Base-by-base conservation (phyloP, 257 asterid species). In the Pogostemon cablin region DNA sequence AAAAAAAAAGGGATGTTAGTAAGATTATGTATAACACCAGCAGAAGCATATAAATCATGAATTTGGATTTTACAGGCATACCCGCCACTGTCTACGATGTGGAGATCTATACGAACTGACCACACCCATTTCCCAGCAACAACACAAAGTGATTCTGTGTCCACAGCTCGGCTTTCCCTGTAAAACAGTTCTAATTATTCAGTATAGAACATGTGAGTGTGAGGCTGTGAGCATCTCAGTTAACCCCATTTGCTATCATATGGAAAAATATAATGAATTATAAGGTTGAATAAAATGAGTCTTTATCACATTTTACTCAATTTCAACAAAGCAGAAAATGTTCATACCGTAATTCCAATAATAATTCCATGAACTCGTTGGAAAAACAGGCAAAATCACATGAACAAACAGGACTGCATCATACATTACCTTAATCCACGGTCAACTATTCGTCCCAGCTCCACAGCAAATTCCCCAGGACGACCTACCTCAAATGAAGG, bases 151-250 rank as follows among this genome's bases (percentile, higher is more conserved):
- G 99, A 87, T 85, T 95, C 98, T 50, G 91, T 95, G 81, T 95
- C 99, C 38, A 95, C 87, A 20, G 99, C 96, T 78, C 97, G 86
- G 85, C 98, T 95, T 75, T 91, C 98, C 89, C 99, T 93, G 88
- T 79, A 80, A 77, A 56, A 58, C 57, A 69, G 11, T 35, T 73
- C 64, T 42, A 67, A 41, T 40, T 41, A 12, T 67, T 81, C 77
- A 75, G 52, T 8, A 67, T 7, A 43, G 47, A 49, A 55, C 50
- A 71, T 43, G 39, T 7, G 32, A 25, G 32, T 25, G 32, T 25
- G 32, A 25, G 32, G 32, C 32, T 25, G 32, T 25, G 58, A 44
- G 37, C 9, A 66, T 61, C 66, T n/a, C 37, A 62, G 11, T 69
- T 53, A 44, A 5, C 11, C 49, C 72, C 54, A 32, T 50, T 17